Conservation (phyloP, 306 rosid species). For the Pyrus bretschneideri region DNA sequence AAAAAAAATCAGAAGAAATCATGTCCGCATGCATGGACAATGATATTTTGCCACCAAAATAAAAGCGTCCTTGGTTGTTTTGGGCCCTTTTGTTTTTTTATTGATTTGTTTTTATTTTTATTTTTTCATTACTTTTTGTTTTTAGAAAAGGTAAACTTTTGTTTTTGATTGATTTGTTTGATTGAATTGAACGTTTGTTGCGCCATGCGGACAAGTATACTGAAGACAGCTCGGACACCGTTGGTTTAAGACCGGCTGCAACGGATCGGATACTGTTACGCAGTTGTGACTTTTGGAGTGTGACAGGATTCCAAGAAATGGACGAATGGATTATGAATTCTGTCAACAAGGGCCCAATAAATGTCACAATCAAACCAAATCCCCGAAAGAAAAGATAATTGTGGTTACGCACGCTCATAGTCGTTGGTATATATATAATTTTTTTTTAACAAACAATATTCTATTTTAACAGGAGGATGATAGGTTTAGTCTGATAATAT, state of each 20-base stretch:
- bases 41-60: no score
- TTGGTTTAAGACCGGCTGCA: background rate
- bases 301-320: background rate
- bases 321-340: background rate
- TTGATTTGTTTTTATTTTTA: background rate
- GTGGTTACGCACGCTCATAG: background rate
- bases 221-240: no score
- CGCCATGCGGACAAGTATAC: no score
- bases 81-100: no score
- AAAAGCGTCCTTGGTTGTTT: no score
- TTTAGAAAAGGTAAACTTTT: background rate
- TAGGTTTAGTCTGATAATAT: no score
- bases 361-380: background rate
- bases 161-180: background rate
- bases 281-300: background rate
- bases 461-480: no score
- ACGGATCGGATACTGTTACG: background rate
- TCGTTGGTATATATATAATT: no score
- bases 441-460: no score
- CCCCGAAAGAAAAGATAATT: background rate
- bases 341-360: background rate
- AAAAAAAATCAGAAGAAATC: no score
- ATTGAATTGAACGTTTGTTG: slow-evolving; percentile 19
- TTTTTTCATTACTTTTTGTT: background rate
- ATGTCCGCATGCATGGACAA: no score